These are phyloP conservation scores for Tolypocladium nubicola DNA, from an alignment of 2,329 filamentous ascomycete species.

Conservation along the genomic window DNA sequence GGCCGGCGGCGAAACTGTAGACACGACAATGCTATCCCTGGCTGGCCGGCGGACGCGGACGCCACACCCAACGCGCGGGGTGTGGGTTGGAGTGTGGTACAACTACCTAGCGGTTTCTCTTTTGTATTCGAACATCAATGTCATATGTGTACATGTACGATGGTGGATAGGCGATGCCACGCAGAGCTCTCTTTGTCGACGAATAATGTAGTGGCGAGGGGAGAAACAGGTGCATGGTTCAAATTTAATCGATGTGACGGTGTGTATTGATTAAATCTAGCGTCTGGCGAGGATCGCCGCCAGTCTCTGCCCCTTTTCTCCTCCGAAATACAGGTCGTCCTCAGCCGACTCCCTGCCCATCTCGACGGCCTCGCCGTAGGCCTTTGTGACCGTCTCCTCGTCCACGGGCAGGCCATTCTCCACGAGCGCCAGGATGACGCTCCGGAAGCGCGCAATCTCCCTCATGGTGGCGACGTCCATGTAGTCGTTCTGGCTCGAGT, in stretches of 20 bases:
- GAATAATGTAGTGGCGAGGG: background rate
- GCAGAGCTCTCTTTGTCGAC: background rate
- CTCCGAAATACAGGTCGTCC: slow-evolving; percentile 50
- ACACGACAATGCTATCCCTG: background rate
- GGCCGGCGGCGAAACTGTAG: background rate
- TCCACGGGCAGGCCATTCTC: slow-evolving; percentile 77
- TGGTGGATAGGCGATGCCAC: background rate
- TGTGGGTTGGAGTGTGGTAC: background rate
- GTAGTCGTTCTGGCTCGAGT: slow-evolving; percentile 88
- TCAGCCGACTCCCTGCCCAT: slow-evolving; percentile 52
- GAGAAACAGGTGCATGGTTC: background rate
- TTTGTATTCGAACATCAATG: background rate
- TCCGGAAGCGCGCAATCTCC: slow-evolving; percentile 77
- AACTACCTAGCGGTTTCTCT: background rate
- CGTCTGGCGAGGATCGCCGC: slow-evolving; percentile 26
- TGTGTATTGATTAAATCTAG: slow-evolving; percentile 2
- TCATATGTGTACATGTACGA: background rate
- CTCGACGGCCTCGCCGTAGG: slow-evolving; percentile 74
- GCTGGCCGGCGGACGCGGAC: background rate
- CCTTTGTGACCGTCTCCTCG: slow-evolving; percentile 75
- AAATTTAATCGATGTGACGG: background rate
- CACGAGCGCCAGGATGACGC: slow-evolving; percentile 73
- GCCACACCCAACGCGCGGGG: background rate
- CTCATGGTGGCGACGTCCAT: slow-evolving; percentile 67
- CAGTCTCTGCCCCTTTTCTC: slow-evolving; percentile 41